Evolutionary conservation across 371 early-diverging fungal genomes (phyloP), one percentile per base, ranked within the genome.

Genomic region (Apophysomyces trapeziformis): DNA sequence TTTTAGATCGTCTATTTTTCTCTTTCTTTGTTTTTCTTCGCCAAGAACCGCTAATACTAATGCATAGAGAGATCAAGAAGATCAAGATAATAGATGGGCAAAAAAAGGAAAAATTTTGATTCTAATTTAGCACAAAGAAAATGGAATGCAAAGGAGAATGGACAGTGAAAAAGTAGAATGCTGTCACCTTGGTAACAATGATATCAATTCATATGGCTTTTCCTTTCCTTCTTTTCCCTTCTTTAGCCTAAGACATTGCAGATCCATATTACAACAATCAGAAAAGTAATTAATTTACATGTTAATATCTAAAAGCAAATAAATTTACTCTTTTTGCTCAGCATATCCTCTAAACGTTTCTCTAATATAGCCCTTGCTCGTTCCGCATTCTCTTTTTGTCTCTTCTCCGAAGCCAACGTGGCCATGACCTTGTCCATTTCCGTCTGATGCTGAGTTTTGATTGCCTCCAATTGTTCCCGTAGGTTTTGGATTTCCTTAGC

Each of bases 301-400:
- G 38, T n/a, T 26, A 16, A 35, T 58, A 59, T 46, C 60, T 77
- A 77, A 50, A 77, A 73, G 44, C 77, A 77, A 67, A 77, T 71
- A 38, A 77, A 77, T 45, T 73, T 77, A 68, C 68, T 71, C 65
- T 69, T 73, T 36, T 73, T 73, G 43, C 68, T 69, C 41, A 77
- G 70, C 46, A 77, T 58, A 16, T 73, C 69, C 50, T 77, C 77
- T 58, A 77, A 54, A 35, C 69, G 73, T 18, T 54, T 65, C 47
- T 77, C 77, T 16, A 77, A 57, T 21, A 60, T 43, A 21, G 66
- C 58, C 56, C 64, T 61, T 14, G 74, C 65, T 50, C 47, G 68
- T 43, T 77, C 71, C 5, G 77, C 77, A 16, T 69, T 66, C 45
- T 74, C 70, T 38, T 67, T 71, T 13, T 64, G 68, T 21, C 63